Conservation (phyloP, 2,329 filamentous ascomycete species). For the Cytospora piceae region DNA sequence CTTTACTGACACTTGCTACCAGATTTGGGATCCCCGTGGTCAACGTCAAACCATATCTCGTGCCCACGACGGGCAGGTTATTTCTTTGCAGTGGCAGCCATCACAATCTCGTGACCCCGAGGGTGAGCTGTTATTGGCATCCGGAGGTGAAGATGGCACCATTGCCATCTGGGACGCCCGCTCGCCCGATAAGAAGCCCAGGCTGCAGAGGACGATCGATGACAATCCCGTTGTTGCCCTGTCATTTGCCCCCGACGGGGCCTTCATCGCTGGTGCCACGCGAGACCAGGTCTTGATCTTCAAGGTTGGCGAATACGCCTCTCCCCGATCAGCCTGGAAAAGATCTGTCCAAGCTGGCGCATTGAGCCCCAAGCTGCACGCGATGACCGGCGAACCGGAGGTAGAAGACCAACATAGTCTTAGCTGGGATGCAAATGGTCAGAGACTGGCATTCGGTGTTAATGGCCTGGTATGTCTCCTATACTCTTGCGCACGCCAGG, state of each 20-base stretch:
- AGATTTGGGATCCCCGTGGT: constrained; percentile 61
- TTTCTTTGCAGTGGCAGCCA: constrained; percentile 65
- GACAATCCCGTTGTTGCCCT: constrained; percentile 58
- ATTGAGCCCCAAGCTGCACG: constrained; percentile 52
- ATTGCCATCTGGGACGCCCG: constrained; percentile 67
- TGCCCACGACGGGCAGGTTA: constrained; percentile 62
- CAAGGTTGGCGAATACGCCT: constrained; percentile 62
- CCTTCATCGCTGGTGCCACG: constrained; percentile 65
- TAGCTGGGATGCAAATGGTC: constrained; percentile 64
- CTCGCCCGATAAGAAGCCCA: constrained; percentile 57
- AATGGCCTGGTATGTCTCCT: constrained; percentile 60
- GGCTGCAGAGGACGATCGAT: constrained; percentile 64
- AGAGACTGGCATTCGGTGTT: constrained; percentile 65
- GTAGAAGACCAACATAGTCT: constrained; percentile 66
- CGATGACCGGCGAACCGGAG: constrained; percentile 52
- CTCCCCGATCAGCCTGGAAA: constrained; percentile 65
- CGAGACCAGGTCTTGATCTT: constrained; percentile 63
- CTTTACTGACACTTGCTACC: constrained; percentile 18
- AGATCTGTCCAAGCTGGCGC: constrained; percentile 54
- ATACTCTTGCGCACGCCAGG: not conserved
- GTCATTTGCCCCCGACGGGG: constrained; percentile 66
- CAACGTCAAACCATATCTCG: constrained; percentile 54
- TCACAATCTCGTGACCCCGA: constrained; percentile 44
- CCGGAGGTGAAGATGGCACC: constrained; percentile 64
- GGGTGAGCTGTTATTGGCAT: constrained; percentile 62